These are phyloP conservation scores for Antitrichia curtipendula DNA, from an alignment of 225 moss, liverwort and hornwort species.

Conservation along the genomic window DNA sequence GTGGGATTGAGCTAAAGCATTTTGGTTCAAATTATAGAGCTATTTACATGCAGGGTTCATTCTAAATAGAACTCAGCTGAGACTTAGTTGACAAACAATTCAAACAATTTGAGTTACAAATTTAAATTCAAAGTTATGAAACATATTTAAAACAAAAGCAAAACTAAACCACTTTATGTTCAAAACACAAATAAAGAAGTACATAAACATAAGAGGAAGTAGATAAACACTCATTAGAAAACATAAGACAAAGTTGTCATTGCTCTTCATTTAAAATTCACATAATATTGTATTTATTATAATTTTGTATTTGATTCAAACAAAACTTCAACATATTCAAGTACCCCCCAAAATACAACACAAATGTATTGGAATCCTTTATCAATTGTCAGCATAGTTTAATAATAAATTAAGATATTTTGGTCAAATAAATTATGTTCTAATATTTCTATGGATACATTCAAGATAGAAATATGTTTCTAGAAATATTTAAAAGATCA, in stretches of 20 bases:
- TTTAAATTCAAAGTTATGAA: neutral
- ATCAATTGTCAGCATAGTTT: no score
- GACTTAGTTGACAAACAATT: neutral
- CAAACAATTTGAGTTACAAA: neutral
- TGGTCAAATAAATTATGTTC: no score
- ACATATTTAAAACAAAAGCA: neutral
- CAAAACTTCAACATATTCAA: no score
- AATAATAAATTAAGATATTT: no score
- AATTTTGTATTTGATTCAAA: no score
- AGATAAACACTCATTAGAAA: neutral
- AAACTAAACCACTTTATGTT: neutral
- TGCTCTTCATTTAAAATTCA: no score
- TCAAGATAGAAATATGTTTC: no score
- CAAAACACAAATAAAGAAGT: neutral
- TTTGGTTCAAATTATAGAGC: neutral
- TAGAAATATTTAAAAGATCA: no score
- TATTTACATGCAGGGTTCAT: neutral
- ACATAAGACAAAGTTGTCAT: neutral
- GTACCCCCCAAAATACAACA: no score
- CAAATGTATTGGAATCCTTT: no score
- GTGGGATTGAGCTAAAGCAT: rapidly evolving
- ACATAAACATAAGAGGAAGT: neutral
- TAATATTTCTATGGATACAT: no score
- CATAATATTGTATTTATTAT: no score
- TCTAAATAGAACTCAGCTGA: neutral